A percentile compares a stretch with the other conserved stretches of the same genome.
phyloP scores from a whole-genome alignment of 2,329 filamentous ascomycete genomes.

The Fusarium pininemorale region DNA sequence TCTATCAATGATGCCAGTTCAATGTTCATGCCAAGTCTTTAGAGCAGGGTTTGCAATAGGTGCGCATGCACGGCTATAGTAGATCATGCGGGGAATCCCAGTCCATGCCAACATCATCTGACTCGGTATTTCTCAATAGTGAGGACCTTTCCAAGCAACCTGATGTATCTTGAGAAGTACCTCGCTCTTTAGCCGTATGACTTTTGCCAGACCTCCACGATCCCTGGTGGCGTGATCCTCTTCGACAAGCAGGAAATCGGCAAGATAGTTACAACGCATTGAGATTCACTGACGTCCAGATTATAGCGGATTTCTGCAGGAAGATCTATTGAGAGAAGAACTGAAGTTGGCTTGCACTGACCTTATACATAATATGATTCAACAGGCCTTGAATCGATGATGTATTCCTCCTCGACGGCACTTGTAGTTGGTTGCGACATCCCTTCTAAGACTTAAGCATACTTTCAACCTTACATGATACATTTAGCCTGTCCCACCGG shows the following conservation, averaged over 20 bases:
- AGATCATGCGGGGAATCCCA: neutral
- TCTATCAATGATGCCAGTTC: too few species aligned
- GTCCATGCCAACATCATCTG: neutral
- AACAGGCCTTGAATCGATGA: fast-evolving
- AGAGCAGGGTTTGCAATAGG: neutral
- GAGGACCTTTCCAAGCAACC: neutral
- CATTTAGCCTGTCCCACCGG: neutral
- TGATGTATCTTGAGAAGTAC: neutral
- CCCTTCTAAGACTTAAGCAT: too few species aligned
- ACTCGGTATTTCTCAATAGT: neutral
- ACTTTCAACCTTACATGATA: too few species aligned
- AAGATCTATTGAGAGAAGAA: fast-evolving
- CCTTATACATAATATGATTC: too few species aligned
- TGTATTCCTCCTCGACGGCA: fast-evolving
- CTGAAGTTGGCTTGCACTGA: fast-evolving
- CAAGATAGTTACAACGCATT: too few species aligned
- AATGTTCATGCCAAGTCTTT: neutral
- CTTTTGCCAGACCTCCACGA: too few species aligned
- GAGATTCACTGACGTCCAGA: too few species aligned
- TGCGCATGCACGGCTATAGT: neutral
- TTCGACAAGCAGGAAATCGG: too few species aligned
- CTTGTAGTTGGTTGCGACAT: fast-evolving
- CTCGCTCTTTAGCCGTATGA: neutral
- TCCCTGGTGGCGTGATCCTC: too few species aligned
- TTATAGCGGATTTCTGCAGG: fast-evolving